A percentile compares a stretch with the other conserved stretches of the same genome.
These are phyloP conservation scores for Globisporangium cystogenes DNA, from an alignment of 352 stramenopile species.

Conservation along the genomic window DNA sequence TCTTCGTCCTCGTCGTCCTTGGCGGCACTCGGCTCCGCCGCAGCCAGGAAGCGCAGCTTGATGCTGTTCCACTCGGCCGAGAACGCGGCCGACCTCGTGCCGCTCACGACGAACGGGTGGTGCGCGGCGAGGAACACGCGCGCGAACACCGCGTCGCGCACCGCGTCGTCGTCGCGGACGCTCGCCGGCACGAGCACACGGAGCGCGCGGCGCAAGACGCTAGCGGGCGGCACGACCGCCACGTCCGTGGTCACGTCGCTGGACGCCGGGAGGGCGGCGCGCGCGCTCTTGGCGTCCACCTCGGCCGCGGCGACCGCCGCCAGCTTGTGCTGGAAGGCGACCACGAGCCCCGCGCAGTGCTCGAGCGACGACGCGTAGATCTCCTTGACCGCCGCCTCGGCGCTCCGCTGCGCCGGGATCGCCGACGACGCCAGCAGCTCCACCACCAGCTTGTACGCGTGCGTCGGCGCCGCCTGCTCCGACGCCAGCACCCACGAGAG, in stretches of 20 bases:
- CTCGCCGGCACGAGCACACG: slow-evolving; percentile 41
- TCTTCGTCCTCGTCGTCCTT: slow-evolving; percentile 22
- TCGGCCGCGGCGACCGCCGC: slow-evolving; percentile 23
- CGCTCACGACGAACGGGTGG: slow-evolving; percentile 69
- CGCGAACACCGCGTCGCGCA: slow-evolving; percentile 46
- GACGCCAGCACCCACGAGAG: slow-evolving; percentile 71
- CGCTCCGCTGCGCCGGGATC: slow-evolving; percentile 42
- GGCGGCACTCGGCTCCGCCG: slow-evolving; percentile 3
- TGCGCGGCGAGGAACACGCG: slow-evolving; percentile 52
- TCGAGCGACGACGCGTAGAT: slow-evolving; percentile 58
- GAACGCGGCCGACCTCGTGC: slow-evolving; percentile 43
- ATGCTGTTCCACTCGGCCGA: slow-evolving; percentile 60
- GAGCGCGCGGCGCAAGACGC: slow-evolving; percentile 57
- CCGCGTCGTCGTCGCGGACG: slow-evolving; percentile 25
- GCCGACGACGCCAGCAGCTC: slow-evolving; percentile 51
- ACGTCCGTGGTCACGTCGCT: slow-evolving; percentile 20
- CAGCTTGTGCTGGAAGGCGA: slow-evolving; percentile 60
- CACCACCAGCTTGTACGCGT: slow-evolving; percentile 51
- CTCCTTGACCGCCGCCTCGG: slow-evolving; percentile 32
- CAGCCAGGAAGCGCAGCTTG: slow-evolving; percentile 50
- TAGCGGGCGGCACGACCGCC: slow-evolving; percentile 31
- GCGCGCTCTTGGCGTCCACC: slow-evolving; percentile 22
- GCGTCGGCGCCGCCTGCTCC: slow-evolving; percentile 37
- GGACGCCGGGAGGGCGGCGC: slow-evolving; percentile 10
- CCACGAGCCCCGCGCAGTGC: slow-evolving; percentile 41